Percentiles rank a stretch among this genome's conserved stretches.
Conservation (phyloP, 768 basidiomycete genomes). For the Neoboletus brunneissimus region DNA sequence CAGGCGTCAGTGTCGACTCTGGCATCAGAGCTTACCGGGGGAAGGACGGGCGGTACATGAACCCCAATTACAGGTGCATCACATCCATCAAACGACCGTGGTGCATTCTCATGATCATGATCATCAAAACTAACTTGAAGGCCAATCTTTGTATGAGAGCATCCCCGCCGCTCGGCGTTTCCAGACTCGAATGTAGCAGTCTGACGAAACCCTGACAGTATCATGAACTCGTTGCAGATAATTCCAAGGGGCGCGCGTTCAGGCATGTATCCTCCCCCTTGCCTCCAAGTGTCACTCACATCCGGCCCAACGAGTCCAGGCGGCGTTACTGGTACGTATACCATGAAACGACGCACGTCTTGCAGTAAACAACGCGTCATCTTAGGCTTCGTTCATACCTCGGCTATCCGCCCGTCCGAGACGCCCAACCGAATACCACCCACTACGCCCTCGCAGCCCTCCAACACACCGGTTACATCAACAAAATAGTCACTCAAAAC, state of each 20-base stretch:
- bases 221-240: conserved; percentile 76
- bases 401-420: conserved; percentile 85
- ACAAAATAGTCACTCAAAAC: conserved; percentile 76
- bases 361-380: too few species aligned
- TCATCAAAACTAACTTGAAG: conserved; percentile 35
- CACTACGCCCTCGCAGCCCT: conserved; percentile 86
- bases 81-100: too few species aligned
- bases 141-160: conserved; percentile 51
- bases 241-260: conserved; percentile 64
- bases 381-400: conserved; percentile 67
- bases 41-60: conserved; percentile 79
- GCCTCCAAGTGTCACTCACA: conserved; percentile 6
- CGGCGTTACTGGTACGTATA: conserved; percentile 75
- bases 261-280: conserved; percentile 44
- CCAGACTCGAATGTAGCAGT: neutral
- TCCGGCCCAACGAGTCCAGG: conserved; percentile 36
- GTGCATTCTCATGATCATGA: neutral
- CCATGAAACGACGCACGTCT: neutral
- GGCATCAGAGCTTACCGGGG: conserved; percentile 96
- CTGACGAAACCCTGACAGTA: conserved; percentile 43
- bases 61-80: conserved; percentile 81
- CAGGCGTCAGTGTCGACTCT: conserved; percentile 93
- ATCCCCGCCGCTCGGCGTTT: neutral
- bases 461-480: conserved; percentile 60
- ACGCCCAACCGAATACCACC: conserved; percentile 81